These are phyloP conservation scores for Pseudocercospora musae DNA, from an alignment of 2,329 filamentous ascomycete species.

Conservation along the genomic window DNA sequence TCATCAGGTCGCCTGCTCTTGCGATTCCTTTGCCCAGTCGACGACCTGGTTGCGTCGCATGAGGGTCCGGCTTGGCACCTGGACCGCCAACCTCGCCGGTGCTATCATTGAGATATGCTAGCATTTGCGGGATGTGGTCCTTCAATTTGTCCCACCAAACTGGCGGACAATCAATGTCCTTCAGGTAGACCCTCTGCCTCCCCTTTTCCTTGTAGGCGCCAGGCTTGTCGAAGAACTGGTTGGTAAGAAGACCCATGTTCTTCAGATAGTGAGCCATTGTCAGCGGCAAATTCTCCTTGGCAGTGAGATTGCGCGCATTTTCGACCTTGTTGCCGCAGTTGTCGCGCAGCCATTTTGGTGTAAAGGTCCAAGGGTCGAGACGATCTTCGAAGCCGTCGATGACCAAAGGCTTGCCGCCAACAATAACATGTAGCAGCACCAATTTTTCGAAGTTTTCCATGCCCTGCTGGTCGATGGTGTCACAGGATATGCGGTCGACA, in stretches of 20 bases:
- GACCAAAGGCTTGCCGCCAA: conserved; percentile 81
- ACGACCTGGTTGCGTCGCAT: conserved; percentile 40
- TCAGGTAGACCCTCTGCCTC: conserved; percentile 85
- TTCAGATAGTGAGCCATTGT: conserved; percentile 87
- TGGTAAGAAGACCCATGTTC: conserved; percentile 77
- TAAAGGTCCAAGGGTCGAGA: conserved; percentile 76
- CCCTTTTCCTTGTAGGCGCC: conserved; percentile 74
- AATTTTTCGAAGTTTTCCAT: conserved; percentile 81
- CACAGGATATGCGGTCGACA: conserved; percentile 73
- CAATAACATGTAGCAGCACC: conserved; percentile 76
- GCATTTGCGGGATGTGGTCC: conserved; percentile 71
- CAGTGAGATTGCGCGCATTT: conserved; percentile 74
- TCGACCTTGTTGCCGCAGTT: conserved; percentile 81
- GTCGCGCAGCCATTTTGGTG: conserved; percentile 71
- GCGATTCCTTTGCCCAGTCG: conserved; percentile 59
- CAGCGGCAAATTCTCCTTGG: conserved; percentile 72
- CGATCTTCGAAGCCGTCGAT: conserved; percentile 82
- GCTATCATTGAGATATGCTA: conserved; percentile 88
- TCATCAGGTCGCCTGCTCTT: conserved; percentile 89
- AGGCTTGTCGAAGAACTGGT: conserved; percentile 68
- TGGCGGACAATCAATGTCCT: conserved; percentile 91
- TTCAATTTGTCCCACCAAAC: conserved; percentile 81
- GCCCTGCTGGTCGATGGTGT: conserved; percentile 74
- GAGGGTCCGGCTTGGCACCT: conserved; percentile 51
- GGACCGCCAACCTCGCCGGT: conserved; percentile 58